phyloP scores from a whole-genome alignment of 495 filamentous ascomycete genomes.

The Sordaria brevicollis region DNA sequence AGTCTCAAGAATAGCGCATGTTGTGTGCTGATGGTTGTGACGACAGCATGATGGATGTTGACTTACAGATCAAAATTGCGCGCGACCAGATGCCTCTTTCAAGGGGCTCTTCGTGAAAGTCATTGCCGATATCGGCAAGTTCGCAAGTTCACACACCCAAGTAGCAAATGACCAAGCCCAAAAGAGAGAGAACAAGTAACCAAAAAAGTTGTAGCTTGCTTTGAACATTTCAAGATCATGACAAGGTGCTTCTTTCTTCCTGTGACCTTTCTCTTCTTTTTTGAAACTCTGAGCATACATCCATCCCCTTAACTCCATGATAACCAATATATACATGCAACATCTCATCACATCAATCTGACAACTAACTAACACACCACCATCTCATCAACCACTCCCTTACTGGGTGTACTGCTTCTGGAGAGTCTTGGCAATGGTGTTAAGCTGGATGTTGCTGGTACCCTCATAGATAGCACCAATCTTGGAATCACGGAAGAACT shows the following conservation, averaged over 20 bases:
- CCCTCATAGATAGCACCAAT: slow-evolving; percentile 99
- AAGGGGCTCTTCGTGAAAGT: too few species aligned
- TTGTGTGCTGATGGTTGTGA: not conserved
- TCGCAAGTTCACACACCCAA: too few species aligned
- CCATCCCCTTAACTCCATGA: not conserved
- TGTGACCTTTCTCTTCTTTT: too few species aligned
- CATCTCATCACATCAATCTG: not conserved
- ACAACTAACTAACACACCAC: slow-evolving; percentile 2
- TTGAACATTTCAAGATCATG: not conserved
- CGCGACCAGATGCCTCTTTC: too few species aligned
- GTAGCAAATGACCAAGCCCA: too few species aligned
- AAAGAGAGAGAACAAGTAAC: not conserved
- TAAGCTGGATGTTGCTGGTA: slow-evolving; percentile 63
- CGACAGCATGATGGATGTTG: too few species aligned
- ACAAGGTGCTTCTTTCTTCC: not conserved
- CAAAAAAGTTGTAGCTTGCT: not conserved
- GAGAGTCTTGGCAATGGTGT: slow-evolving; percentile 87
- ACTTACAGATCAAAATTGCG: too few species aligned
- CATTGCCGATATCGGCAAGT: not conserved
- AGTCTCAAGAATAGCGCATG: not conserved
- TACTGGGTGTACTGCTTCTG: slow-evolving; percentile 78
- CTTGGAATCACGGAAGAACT: slow-evolving; percentile 96
- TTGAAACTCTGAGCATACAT: not conserved
- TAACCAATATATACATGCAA: not conserved
- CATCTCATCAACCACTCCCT: not conserved